Evolutionary conservation across 2,329 filamentous ascomycete species (phyloP).

Genomic region (Coniochaeta prunicola): DNA sequence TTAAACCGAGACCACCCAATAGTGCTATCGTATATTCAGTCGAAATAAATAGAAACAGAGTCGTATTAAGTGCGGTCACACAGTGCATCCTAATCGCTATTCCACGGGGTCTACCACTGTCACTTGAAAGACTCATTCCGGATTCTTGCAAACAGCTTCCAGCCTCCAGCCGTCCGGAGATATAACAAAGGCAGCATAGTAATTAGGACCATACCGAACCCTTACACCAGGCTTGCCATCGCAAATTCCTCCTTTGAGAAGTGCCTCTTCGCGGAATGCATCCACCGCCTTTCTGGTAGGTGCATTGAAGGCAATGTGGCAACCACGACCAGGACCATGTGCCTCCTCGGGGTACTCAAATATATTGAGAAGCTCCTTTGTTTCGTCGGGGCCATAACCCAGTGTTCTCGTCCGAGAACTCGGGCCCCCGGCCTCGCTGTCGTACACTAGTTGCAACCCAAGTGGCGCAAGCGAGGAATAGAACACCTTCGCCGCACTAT

Average conservation of each 20-base stretch:
- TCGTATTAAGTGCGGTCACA: no score
- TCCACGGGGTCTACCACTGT: no score
- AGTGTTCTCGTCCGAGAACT: conserved; percentile 12
- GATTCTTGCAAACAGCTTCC: conserved; percentile 21
- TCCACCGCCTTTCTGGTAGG: conserved; percentile 18
- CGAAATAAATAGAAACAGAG: no score
- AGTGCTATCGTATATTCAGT: no score
- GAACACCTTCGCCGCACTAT: conserved; percentile 19
- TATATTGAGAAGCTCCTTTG: conserved; percentile 21
- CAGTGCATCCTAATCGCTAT: no score
- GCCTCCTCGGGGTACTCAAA: conserved; percentile 18
- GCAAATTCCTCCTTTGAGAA: conserved; percentile 18
- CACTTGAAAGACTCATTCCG: neutral
- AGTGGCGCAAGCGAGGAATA: conserved; percentile 18
- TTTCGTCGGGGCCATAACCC: conserved; percentile 19
- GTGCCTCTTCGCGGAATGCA: conserved; percentile 20
- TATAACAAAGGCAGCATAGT: conserved; percentile 25
- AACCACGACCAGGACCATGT: conserved; percentile 17
- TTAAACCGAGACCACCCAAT: neutral
- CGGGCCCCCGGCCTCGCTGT: conserved; percentile 13
- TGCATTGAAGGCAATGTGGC: conserved; percentile 25
- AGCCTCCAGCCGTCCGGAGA: conserved; percentile 24
- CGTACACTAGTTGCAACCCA: conserved; percentile 20
- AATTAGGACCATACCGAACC: conserved; percentile 20
- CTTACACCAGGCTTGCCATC: conserved; percentile 23